Base-by-base conservation (phyloP, 805 yeast species). In the Ogataea ganodermae region DNA sequence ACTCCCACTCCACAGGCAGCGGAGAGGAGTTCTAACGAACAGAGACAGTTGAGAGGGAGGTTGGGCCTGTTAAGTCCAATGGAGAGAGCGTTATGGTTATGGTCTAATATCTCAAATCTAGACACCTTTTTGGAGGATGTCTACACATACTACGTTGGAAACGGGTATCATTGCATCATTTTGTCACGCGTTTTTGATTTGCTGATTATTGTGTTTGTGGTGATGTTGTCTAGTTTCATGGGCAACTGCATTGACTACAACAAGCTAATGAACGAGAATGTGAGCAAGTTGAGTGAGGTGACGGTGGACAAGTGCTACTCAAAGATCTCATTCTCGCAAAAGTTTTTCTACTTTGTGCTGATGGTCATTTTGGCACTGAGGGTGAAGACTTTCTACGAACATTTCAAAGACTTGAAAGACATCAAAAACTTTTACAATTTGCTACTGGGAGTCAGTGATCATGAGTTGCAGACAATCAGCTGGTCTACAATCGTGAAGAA, bases 71-170 rank as follows among this genome's bases (percentile, higher is more conserved):
- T 82, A 22, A 79, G 81, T 42, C 80, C 87, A 1, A 72, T 73
- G 49, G 97, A 91, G 61, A 71, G 89, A 41, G 96, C 98, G 0
- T 71, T 87, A 14, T 94, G 97, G 89, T 77, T 89, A 50, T 94
- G 99, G 98, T 96, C 98, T 1, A 94, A 94, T 60, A 89, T 94
- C 20, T 89, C 87, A 56, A 94, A 94, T 65, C 75, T 94, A 64
- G 99, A 94, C 68, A 78, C 81, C 38, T 94, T 92, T 58, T 71
- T 94, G 16, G 81, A 81, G 44, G 96, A 92, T 56, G 79, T 91
- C 9, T 94, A 94, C 66, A 75, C 76, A 42, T 94, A 90, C 62
- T 94, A 87, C 63, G 70, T 85, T 22, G 96, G 95, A 2, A 88
- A 84, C 62, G 99, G 99, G 0, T 76, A 84, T 48, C 74, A 76